A percentile compares a stretch with the other conserved stretches of the same genome.
Evolutionary conservation across 2,329 filamentous ascomycete species (phyloP).

Genomic region (Fusarium buxicola): DNA sequence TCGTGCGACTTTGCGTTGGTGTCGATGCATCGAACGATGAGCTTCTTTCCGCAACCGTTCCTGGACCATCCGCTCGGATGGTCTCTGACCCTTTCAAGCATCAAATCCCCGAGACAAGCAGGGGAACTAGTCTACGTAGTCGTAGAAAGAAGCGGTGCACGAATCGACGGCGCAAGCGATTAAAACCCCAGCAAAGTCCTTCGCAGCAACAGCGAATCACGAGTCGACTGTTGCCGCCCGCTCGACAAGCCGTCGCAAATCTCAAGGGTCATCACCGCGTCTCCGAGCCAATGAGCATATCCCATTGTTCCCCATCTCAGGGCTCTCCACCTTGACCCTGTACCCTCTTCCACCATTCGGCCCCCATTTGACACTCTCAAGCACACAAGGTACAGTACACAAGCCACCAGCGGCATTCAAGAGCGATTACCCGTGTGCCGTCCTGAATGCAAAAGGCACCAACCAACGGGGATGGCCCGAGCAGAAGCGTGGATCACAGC

Average conservation of each 20-base stretch:
- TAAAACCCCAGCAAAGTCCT: slow-evolving; percentile 17
- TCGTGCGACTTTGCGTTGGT: slow-evolving; percentile 25
- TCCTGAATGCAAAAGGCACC: slow-evolving; percentile 12
- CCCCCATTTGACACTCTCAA: slow-evolving; percentile 7
- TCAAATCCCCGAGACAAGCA: slow-evolving; percentile 24
- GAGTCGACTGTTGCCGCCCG: slow-evolving; percentile 42
- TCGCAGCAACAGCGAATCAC: slow-evolving; percentile 36
- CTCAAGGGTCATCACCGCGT: slow-evolving; percentile 32
- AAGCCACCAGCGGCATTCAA: slow-evolving; percentile 32
- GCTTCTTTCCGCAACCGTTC: slow-evolving; percentile 5
- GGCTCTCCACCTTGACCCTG: slow-evolving; percentile 36
- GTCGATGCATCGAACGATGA: slow-evolving; percentile 24
- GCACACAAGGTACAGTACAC: too few species aligned
- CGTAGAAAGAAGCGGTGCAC: slow-evolving; percentile 19
- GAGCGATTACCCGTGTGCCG: slow-evolving; percentile 26
- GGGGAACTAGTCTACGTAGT: slow-evolving; percentile 23
- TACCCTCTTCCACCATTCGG: slow-evolving; percentile 25
- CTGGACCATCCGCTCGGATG: slow-evolving; percentile 21
- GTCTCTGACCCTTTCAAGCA: slow-evolving; percentile 23
- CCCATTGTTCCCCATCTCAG: slow-evolving; percentile 31
- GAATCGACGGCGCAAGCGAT: slow-evolving; percentile 34
- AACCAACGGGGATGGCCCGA: slow-evolving; percentile 7
- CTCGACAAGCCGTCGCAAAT: slow-evolving; percentile 21
- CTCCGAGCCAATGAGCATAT: slow-evolving; percentile 39
- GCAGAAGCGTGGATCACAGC: slow-evolving; percentile 19